phyloP scores from a whole-genome alignment of 176 grass and related monocot species.

The Bothriochloa decipiens region DNA sequence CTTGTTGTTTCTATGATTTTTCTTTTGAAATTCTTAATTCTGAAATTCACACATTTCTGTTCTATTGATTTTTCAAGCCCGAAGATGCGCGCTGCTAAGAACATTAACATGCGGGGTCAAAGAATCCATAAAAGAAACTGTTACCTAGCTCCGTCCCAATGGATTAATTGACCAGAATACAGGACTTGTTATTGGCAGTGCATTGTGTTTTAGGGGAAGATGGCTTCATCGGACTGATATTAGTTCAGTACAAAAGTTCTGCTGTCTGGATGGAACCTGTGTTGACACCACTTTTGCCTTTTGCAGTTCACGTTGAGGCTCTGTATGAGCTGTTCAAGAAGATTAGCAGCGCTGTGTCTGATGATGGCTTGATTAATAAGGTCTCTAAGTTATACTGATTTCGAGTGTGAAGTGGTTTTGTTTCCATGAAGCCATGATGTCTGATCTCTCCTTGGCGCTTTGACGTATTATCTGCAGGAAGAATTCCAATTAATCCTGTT shows the following conservation, averaged over 20 bases:
- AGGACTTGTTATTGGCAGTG: constrained; percentile 49
- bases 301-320: too few relatives aligned
- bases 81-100: constrained; percentile 15
- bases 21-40: too few relatives aligned
- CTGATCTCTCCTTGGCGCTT: too few relatives aligned
- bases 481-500: too few relatives aligned
- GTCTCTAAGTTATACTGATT: too few relatives aligned
- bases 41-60: background rate
- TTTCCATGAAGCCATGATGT: too few relatives aligned
- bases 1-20: too few relatives aligned
- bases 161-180: constrained; percentile 23
- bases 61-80: constrained; percentile 36
- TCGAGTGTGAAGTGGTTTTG: too few relatives aligned
- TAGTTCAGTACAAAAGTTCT: constrained; percentile 35
- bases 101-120: constrained; percentile 47
- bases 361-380: too few relatives aligned
- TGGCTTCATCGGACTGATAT: constrained; percentile 46
- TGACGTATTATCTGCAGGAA: too few relatives aligned
- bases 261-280: constrained; percentile 45
- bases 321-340: too few relatives aligned
- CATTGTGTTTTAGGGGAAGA: constrained; percentile 48
- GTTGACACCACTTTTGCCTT: constrained; percentile 33
- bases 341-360: too few relatives aligned
- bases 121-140: constrained; percentile 37
- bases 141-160: constrained; percentile 22